Evolutionary conservation across 208 protist species (phyloP), one percentile per base, ranked within the genome.

Genomic region (Trypanosoma lewisi): DNA sequence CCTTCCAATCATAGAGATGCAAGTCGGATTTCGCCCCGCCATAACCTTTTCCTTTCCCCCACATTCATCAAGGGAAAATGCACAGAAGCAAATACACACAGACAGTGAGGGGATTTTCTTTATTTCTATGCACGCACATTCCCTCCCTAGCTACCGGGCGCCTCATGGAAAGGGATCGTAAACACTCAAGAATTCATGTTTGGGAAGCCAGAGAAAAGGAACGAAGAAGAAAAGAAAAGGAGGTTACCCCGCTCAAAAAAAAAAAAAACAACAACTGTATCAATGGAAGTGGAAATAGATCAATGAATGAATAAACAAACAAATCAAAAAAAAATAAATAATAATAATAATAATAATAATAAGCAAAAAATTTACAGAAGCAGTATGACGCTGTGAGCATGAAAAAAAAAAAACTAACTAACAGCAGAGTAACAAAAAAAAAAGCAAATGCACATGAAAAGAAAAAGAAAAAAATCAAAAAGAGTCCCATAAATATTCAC

Each of bases 391-490:
- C n/a, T n/a, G n/a, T n/a, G n/a, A n/a, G n/a, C n/a, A n/a, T n/a
- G n/a, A n/a, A n/a, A n/a, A n/a, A n/a, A n/a, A n/a, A n/a, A n/a
- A n/a, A n/a, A n/a, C n/a, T n/a, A n/a, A n/a, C n/a, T n/a, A n/a
- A n/a, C n/a, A n/a, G n/a, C n/a, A n/a, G n/a, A n/a, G n/a, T n/a
- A n/a, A n/a, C n/a, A n/a, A n/a, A n/a, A n/a, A n/a, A n/a, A n/a
- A n/a, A n/a, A n/a, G n/a, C n/a, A n/a, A n/a, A n/a, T n/a, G n/a
- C 4, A 3, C 12, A 14, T n/a, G n/a, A n/a, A n/a, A n/a, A n/a
- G n/a, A n/a, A 33, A 56, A 56, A 21, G 16, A 37, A 34, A 56
- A 56, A 37, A 33, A 56, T 27, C 21, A 28, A 28, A 28, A 28
- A 28, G 11, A 51, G n/a, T 30, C 37, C 31, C 37, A 54, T 17